These are phyloP conservation scores for Fagus crenata DNA, from an alignment of 306 rosid species.

Conservation along the genomic window DNA sequence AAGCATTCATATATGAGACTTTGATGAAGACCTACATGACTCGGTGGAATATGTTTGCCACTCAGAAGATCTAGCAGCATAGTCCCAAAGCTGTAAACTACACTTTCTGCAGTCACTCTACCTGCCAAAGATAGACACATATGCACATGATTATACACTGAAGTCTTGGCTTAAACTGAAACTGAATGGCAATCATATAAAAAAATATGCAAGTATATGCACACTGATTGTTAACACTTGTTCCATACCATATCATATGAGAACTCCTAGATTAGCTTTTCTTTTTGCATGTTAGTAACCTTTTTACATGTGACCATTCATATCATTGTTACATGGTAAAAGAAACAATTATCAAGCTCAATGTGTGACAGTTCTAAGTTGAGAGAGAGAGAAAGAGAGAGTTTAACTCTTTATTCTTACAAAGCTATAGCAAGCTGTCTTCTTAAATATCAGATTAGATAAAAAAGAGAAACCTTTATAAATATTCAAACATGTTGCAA, in stretches of 20 bases:
- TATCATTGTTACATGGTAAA: not conserved
- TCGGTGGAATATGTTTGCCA: constrained; percentile 93
- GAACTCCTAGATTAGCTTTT: not conserved
- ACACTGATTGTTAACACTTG: not conserved
- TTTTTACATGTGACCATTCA: not conserved
- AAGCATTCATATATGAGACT: not conserved
- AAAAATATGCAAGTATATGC: not conserved
- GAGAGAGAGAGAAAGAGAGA: not conserved
- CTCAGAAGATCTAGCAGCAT: constrained; percentile 89
- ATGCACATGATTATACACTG: not conserved
- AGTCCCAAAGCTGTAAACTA: constrained; percentile 89
- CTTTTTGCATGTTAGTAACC: not conserved
- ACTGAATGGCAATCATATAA: not conserved
- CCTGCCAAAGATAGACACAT: constrained; percentile 49
- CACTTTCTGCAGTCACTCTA: constrained; percentile 89
- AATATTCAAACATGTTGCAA: no score
- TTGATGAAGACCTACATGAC: constrained; percentile 64
- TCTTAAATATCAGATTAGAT: not conserved
- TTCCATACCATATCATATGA: not conserved
- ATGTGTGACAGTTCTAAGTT: not conserved
- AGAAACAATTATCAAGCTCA: not conserved
- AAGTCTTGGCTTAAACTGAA: not conserved
- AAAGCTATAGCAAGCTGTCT: not conserved
- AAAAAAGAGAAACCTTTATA: not conserved
- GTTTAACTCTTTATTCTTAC: not conserved